Percentiles rank a stretch among this genome's conserved stretches.
Evolutionary conservation across 73 alveolate species (phyloP).

Genomic region (Paramecium primaurelia): DNA sequence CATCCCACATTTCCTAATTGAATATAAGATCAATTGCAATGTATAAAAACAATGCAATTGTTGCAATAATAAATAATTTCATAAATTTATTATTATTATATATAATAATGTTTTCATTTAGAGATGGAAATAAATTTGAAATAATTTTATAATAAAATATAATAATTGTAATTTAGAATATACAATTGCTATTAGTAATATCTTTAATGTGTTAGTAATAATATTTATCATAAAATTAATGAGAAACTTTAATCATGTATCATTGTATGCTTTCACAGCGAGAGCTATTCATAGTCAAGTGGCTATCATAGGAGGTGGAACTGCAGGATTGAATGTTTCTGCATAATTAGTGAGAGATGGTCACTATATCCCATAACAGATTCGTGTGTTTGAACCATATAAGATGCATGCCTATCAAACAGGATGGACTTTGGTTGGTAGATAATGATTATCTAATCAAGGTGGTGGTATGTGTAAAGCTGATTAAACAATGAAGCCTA

Average conservation of each 20-base stretch:
- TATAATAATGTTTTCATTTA: background rate
- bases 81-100: background rate
- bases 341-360: slow-evolving; percentile 66
- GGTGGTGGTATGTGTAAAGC: slow-evolving; percentile 79
- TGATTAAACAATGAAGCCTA: background rate
- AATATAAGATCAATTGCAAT: background rate
- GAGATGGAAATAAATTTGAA: background rate
- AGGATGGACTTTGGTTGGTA: slow-evolving; percentile 76
- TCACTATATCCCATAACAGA: slow-evolving; percentile 57
- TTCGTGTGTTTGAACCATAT: slow-evolving; percentile 76
- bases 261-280: slow-evolving; percentile 25
- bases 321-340: slow-evolving; percentile 74
- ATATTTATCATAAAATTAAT: background rate
- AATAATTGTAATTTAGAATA: background rate
- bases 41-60: background rate
- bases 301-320: slow-evolving; percentile 84
- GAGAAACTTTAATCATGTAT: background rate
- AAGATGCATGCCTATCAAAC: slow-evolving; percentile 79
- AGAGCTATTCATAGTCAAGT: slow-evolving; percentile 55
- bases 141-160: background rate
- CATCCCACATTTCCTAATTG: slow-evolving; percentile 1
- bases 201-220: background rate
- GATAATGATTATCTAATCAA: background rate
- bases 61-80: background rate
- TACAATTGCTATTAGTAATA: background rate